phyloP scores from a whole-genome alignment of 257 asterid genomes.

The Prunella vulgaris region DNA sequence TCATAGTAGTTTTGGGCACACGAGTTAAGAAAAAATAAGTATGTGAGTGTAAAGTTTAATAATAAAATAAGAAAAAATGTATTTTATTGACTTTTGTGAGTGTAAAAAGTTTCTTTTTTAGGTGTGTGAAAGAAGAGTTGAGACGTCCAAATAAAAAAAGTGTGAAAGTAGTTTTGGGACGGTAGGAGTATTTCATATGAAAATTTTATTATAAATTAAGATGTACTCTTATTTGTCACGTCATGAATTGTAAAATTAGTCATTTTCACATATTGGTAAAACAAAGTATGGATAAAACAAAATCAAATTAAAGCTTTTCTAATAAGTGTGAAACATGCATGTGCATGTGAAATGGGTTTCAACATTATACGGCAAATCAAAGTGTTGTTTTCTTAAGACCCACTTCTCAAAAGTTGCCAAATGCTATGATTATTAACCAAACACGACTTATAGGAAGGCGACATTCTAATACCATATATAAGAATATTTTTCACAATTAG shows the following conservation, averaged over 20 bases:
- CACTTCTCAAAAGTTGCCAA: slow-evolving; percentile 17
- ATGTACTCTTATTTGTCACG: background rate
- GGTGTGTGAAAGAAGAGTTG: too few species aligned
- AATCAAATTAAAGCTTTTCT: slow-evolving; percentile 6
- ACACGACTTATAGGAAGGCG: slow-evolving; percentile 15
- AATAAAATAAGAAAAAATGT: too few species aligned
- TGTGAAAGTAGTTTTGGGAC: too few species aligned
- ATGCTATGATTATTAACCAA: slow-evolving; percentile 16
- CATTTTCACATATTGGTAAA: background rate
- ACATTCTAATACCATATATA: background rate
- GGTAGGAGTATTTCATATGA: too few species aligned
- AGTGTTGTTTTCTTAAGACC: slow-evolving; percentile 18
- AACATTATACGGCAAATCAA: slow-evolving; percentile 29
- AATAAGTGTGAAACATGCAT: slow-evolving; percentile 27
- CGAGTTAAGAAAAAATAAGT: too few species aligned
- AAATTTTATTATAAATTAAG: too few species aligned
- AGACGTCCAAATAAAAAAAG: too few species aligned
- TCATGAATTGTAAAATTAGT: slow-evolving; percentile 4
- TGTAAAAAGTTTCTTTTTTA: too few species aligned
- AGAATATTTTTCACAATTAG: slow-evolving; percentile 13
- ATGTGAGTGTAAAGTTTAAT: too few species aligned
- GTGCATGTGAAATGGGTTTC: slow-evolving; percentile 18
- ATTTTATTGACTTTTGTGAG: too few species aligned
- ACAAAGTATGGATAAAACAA: background rate
- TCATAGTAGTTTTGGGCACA: too few species aligned